Conservation (phyloP, 345 rosid species). For the Eucalyptus virginea region DNA sequence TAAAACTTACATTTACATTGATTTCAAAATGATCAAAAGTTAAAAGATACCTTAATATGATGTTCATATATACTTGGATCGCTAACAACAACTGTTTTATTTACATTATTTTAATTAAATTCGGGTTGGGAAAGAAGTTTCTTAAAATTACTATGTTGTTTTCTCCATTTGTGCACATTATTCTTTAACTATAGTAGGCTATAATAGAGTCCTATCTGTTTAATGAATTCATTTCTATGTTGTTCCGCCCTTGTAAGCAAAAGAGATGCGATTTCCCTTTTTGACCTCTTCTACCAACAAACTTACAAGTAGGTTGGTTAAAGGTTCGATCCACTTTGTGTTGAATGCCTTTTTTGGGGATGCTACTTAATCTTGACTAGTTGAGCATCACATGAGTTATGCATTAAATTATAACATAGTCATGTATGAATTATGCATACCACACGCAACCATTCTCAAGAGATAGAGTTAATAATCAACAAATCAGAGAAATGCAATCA, state of each 20-base stretch:
- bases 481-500: no score
- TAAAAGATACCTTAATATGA: no score
- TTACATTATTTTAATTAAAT: no score
- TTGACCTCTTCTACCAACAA: neutral
- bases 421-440: no score
- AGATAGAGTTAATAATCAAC: neutral
- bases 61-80: no score
- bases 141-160: accelerated
- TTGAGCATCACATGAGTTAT: neutral
- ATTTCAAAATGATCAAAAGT: neutral
- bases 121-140: neutral
- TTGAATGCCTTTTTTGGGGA: no score
- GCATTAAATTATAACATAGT: neutral
- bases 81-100: accelerated
- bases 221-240: no score
- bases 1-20: neutral
- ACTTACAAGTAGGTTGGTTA: neutral
- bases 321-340: neutral
- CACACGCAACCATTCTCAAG: neutral
- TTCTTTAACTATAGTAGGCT: neutral
- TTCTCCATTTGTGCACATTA: no score
- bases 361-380: no score
- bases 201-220: neutral
- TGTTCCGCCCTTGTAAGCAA: neutral
- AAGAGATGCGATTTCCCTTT: no score